Evolutionary conservation across 1,139 yeast species (phyloP).

Genomic region (Suhomyces atakaporum): DNA sequence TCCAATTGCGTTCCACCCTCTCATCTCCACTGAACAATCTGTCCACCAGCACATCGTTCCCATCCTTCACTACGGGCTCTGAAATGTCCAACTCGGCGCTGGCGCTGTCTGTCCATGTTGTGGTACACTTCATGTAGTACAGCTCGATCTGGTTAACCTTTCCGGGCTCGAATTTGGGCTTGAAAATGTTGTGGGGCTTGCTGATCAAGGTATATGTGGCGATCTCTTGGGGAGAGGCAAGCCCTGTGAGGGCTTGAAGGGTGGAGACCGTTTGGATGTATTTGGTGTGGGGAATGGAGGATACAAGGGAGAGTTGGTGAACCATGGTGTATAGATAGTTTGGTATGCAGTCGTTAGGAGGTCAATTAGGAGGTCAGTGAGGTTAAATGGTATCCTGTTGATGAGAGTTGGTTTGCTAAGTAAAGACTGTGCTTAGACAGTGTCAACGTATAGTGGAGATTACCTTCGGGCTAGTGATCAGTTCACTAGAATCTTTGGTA

Average conservation of each 20-base stretch:
- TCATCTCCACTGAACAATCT: conserved; percentile 36
- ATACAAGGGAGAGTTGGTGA: conserved; percentile 45
- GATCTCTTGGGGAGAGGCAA: conserved; percentile 39
- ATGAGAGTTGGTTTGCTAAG: background rate
- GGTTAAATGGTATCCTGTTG: no score
- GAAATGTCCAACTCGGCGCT: conserved; percentile 29
- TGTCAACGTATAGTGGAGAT: no score
- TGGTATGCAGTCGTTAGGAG: no score
- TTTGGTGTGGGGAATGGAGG: conserved; percentile 43
- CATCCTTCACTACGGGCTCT: conserved; percentile 26
- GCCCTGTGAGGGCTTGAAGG: conserved; percentile 48
- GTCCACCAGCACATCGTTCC: conserved; percentile 26
- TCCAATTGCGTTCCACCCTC: conserved; percentile 49
- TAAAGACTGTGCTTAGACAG: no score
- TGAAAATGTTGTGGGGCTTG: conserved; percentile 45
- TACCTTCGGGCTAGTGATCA: no score
- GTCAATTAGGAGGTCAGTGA: no score
- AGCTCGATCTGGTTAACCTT: conserved; percentile 53
- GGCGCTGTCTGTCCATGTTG: conserved; percentile 41
- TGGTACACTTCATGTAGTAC: conserved; percentile 46
- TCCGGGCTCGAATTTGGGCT: conserved; percentile 52
- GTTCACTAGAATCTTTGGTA: no score
- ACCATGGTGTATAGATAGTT: conserved; percentile 29
- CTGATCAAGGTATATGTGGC: conserved; percentile 48
- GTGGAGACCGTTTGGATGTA: conserved; percentile 48